phyloP scores from a whole-genome alignment of 768 basidiomycete species.

The Asterophora parasitica region DNA sequence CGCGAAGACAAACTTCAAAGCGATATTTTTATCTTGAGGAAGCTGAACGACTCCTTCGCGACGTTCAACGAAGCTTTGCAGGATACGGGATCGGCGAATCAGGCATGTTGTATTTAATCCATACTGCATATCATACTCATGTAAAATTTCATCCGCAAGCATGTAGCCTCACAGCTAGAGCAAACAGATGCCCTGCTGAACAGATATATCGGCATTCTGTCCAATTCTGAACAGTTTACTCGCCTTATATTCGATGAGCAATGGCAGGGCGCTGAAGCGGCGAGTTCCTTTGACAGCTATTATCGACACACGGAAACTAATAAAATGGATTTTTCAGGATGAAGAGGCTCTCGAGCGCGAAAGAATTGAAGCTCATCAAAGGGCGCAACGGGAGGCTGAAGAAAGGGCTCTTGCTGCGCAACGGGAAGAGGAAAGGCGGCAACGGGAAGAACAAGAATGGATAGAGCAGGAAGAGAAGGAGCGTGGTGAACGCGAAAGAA shows the following conservation, averaged over 20 bases:
- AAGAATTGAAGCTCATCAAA: constrained; percentile 37
- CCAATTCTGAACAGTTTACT: constrained; percentile 64
- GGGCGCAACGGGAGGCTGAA: constrained; percentile 39
- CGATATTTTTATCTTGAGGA: constrained; percentile 68
- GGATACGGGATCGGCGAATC: constrained; percentile 61
- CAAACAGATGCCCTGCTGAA: constrained; percentile 72
- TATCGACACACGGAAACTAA: neutral
- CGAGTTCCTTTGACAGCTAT: constrained; percentile 29
- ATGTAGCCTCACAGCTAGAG: constrained; percentile 59
- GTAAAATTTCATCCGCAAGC: constrained; percentile 31
- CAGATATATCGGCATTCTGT: constrained; percentile 67
- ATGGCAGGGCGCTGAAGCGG: constrained; percentile 72
- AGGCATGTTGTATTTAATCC: constrained; percentile 38
- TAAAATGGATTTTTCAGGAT: constrained; percentile 41
- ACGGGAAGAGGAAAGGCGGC: constrained; percentile 39
- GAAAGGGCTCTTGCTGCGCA: constrained; percentile 33
- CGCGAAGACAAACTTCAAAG: constrained; percentile 72
- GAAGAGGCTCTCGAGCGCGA: constrained; percentile 50
- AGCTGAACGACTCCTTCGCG: constrained; percentile 67
- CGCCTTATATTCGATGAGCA: constrained; percentile 70
- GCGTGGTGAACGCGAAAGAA: constrained; percentile 41
- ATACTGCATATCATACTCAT: neutral
- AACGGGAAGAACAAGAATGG: constrained; percentile 46
- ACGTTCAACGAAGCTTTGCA: constrained; percentile 63
- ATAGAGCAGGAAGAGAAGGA: constrained; percentile 35